Conservation (phyloP, 2,329 filamentous ascomycete species). For the Periconia macrospinosa region DNA sequence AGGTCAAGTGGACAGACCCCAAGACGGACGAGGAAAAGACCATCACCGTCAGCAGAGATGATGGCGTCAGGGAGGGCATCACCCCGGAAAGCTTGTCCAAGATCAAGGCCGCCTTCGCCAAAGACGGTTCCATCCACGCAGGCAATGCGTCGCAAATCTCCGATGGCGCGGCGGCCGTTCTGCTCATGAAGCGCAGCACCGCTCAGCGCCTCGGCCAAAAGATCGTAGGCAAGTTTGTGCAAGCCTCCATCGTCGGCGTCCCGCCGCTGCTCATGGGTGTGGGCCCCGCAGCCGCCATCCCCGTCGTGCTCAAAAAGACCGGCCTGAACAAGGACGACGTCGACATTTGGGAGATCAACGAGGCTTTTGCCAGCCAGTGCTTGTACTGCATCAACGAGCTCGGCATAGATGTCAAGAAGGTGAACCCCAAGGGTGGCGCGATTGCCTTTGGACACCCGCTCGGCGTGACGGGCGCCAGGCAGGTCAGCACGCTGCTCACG, state of each 20-base stretch:
- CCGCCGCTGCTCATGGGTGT: constrained; percentile 94
- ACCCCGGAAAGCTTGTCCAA: constrained; percentile 87
- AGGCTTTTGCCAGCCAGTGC: constrained; percentile 95
- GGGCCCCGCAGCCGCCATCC: constrained; percentile 94
- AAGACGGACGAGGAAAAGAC: constrained; percentile 85
- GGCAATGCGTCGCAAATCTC: constrained; percentile 96
- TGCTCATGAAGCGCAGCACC: constrained; percentile 92
- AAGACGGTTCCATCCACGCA: constrained; percentile 91
- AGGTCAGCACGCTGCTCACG: constrained; percentile 88
- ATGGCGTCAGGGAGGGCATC: constrained; percentile 82
- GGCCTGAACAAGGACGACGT: constrained; percentile 83
- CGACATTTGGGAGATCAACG: constrained; percentile 98
- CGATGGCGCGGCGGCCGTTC: constrained; percentile 88
- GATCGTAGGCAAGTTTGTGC: constrained; percentile 90
- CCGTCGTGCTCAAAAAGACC: constrained; percentile 84
- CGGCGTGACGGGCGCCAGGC: constrained; percentile 89
- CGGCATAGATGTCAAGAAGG: constrained; percentile 77
- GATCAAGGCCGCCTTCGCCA: constrained; percentile 86
- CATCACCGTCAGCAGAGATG: constrained; percentile 81
- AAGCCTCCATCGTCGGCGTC: constrained; percentile 83
- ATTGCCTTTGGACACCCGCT: constrained; percentile 96
- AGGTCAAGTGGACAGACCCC: constrained; percentile 84
- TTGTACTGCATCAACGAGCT: constrained; percentile 92
- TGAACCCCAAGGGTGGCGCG: constrained; percentile 96
- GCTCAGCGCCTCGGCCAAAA: constrained; percentile 85